Conservation (phyloP, 495 filamentous ascomycete genomes). For the Pseudoneurospora amorphoporcata region DNA sequence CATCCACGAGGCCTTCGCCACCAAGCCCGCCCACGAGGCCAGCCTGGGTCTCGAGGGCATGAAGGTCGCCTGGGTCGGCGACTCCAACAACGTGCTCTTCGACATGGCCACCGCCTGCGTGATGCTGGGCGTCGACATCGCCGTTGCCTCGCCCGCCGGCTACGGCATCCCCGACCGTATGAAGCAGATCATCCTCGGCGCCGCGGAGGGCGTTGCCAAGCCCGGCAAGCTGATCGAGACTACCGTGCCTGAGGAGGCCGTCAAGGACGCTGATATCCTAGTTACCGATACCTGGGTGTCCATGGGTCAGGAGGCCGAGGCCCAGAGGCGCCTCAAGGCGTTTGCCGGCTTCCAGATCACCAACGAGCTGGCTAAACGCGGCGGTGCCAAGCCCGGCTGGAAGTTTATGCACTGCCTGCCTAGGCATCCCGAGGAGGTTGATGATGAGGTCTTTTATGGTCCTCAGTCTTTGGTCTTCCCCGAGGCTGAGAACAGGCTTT, state of each 20-base stretch:
- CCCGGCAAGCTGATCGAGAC: constrained; percentile 66
- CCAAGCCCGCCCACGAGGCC: constrained; percentile 20
- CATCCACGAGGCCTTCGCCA: constrained; percentile 63
- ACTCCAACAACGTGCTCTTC: constrained; percentile 94
- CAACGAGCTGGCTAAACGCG: constrained; percentile 64
- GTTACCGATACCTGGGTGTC: constrained; percentile 97
- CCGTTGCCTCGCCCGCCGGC: constrained; percentile 74
- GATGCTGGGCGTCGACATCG: constrained; percentile 77
- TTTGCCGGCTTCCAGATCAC: constrained; percentile 91
- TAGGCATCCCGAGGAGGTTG: constrained; percentile 87
- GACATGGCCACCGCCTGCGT: constrained; percentile 77
- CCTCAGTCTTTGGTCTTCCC: constrained; percentile 73
- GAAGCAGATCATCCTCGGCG: constrained; percentile 52
- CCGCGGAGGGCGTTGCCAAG: constrained; percentile 42
- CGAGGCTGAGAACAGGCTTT: constrained; percentile 90
- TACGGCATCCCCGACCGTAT: constrained; percentile 70
- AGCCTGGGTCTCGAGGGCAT: constrained; percentile 66
- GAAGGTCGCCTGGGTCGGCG: constrained; percentile 92
- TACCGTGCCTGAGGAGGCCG: constrained; percentile 72
- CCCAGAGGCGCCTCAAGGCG: constrained; percentile 59
- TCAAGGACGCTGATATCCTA: constrained; percentile 78
- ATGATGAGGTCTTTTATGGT: constrained; percentile 88
- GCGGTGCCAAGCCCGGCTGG: constrained; percentile 82
- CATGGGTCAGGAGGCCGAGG: constrained; percentile 91
- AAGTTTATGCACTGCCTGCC: constrained; percentile 99